Percentiles rank a stretch among this genome's conserved stretches.
Evolutionary conservation across 805 yeast species (phyloP).

Genomic region (Ogataea minuta): DNA sequence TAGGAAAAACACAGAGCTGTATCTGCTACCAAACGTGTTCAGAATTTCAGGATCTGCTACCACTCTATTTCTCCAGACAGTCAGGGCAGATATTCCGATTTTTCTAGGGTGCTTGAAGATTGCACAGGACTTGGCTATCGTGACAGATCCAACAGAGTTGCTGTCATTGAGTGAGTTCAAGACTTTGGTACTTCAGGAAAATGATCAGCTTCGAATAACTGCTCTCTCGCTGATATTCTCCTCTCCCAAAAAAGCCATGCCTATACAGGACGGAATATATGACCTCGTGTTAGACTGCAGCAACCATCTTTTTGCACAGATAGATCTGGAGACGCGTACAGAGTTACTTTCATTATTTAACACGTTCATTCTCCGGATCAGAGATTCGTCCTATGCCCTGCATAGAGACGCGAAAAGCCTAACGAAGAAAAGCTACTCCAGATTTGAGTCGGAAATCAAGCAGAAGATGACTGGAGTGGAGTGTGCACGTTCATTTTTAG

Average conservation of each 20-base stretch:
- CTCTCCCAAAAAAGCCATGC: slow-evolving; percentile 59
- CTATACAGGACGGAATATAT: slow-evolving; percentile 47
- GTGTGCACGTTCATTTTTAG: slow-evolving; percentile 39
- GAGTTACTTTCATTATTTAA: slow-evolving; percentile 61
- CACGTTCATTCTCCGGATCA: slow-evolving; percentile 59
- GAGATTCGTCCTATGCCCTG: slow-evolving; percentile 64
- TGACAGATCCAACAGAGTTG: slow-evolving; percentile 43
- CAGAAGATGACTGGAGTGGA: slow-evolving; percentile 30
- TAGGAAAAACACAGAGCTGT: slow-evolving; percentile 50
- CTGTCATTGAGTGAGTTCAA: slow-evolving; percentile 32
- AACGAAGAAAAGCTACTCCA: slow-evolving; percentile 30
- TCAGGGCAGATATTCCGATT: slow-evolving; percentile 34
- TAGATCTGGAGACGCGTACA: slow-evolving; percentile 65
- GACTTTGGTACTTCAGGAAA: slow-evolving; percentile 42
- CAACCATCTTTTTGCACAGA: slow-evolving; percentile 57
- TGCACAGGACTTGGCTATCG: slow-evolving; percentile 58
- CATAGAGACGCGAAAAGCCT: slow-evolving; percentile 50
- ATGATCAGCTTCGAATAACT: slow-evolving; percentile 42
- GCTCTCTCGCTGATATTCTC: slow-evolving; percentile 61
- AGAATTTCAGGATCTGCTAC: slow-evolving; percentile 44
- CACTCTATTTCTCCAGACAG: slow-evolving; percentile 27
- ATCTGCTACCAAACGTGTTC: slow-evolving; percentile 64
- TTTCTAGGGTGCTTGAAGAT: slow-evolving; percentile 56
- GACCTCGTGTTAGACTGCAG: slow-evolving; percentile 43
- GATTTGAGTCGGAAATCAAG: slow-evolving; percentile 40